Base-by-base conservation (phyloP, 805 yeast species). In the Candida verbasci region DNA sequence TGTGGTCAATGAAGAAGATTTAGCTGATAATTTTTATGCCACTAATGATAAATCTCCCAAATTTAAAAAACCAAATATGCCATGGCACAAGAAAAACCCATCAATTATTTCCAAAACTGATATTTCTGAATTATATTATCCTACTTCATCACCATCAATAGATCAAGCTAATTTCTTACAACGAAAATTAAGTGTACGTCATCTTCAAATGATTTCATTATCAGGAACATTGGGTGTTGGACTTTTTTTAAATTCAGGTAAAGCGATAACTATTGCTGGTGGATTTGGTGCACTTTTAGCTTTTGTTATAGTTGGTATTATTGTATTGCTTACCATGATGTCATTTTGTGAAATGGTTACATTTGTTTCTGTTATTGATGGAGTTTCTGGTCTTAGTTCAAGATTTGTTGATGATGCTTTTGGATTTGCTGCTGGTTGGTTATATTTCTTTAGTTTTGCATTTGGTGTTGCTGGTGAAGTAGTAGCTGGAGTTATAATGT, bases 141-240 rank as follows among this genome's bases (percentile, higher is more conserved):
- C 29, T 10, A 16, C 47, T 1, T 38, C 47, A 6, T 25, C 45
- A n/a, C n/a, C n/a, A n/a, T n/a, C n/a, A n/a, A n/a, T n/a, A 7
- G 28, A 27, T 7, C 15, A 31, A 10, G 35, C 44, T 31, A 40
- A 44, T 9, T 50, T 47, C 23, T 48, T 80, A 30, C 84, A 78
- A 42, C 60, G 89, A 39, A 77, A 76, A 42, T 61, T 84, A 29
- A 71, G 72, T 37, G 76, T 78, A 20, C 60, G 87, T 16, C 91
- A 84, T 55, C 58, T 84, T 14, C 88, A 83, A 50, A 81, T 83
- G 79, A 79, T 84, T 31, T 84, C 89, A 0, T 63, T 85, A 21
- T 87, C 88, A 3, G 91, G 88, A 2, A 82, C 89, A 0, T 55
- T 84, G 4, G 93, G 93, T 1, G 91, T 84, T 11, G 93, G 94